Percentiles rank a stretch among this genome's conserved stretches.
These are phyloP conservation scores for Neonectria punicea DNA, from an alignment of 2,329 filamentous ascomycete genomes.

Conservation along the genomic window DNA sequence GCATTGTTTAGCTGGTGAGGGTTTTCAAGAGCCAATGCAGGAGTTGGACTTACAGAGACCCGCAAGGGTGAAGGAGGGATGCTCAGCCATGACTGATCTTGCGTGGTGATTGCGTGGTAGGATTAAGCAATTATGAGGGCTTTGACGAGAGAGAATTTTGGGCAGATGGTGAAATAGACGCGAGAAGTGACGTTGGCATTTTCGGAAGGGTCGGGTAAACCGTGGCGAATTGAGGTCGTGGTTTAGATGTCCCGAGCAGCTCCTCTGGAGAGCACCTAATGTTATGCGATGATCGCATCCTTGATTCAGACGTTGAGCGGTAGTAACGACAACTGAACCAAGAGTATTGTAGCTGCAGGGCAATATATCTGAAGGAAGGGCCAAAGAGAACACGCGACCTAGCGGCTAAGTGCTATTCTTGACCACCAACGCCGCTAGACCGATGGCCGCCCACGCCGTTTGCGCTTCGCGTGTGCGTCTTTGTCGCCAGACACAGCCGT, in stretches of 20 bases:
- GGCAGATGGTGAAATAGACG: not conserved
- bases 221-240: not conserved
- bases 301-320: not conserved
- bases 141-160: not conserved
- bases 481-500: no score
- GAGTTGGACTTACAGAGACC: constrained; percentile 47
- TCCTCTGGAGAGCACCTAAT: not conserved
- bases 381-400: no score
- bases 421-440: not conserved
- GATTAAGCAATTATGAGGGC: not conserved
- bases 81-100: constrained; percentile 48
- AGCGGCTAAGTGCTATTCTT: not conserved
- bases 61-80: constrained; percentile 54
- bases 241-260: not conserved
- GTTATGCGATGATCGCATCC: not conserved
- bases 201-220: not conserved
- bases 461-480: no score
- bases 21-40: accelerated
- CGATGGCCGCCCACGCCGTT: no score
- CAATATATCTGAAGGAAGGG: not conserved
- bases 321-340: not conserved
- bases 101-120: not conserved
- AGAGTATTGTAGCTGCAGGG: not conserved
- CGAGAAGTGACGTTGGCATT: not conserved
- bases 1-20: not conserved